phyloP scores from a whole-genome alignment of 129 eudicot species.

The Lactuca saligna region DNA sequence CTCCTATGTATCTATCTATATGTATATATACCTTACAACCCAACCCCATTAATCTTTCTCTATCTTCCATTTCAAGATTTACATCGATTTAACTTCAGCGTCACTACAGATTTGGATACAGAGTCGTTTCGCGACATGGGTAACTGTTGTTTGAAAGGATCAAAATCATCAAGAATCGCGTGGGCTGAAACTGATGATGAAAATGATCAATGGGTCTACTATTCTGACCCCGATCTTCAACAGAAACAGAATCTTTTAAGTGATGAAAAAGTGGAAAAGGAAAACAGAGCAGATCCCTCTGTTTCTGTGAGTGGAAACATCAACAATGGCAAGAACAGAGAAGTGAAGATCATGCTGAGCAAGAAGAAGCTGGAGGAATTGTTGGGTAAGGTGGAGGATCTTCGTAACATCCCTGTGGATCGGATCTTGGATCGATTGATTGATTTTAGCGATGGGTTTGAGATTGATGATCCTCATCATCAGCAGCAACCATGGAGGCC shows the following conservation, averaged over 20 bases:
- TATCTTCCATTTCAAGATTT: not conserved
- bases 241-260: slow-evolving; percentile 26
- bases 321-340: slow-evolving; percentile 13
- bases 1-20: not conserved
- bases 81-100: not conserved
- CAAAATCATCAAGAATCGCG: slow-evolving; percentile 32
- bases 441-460: slow-evolving; percentile 16
- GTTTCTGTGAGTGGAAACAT: slow-evolving; percentile 1
- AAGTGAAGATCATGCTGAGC: slow-evolving; percentile 45
- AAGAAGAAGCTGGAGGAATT: slow-evolving; percentile 43
- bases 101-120: not conserved
- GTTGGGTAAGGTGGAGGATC: slow-evolving; percentile 32
- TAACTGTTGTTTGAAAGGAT: slow-evolving; percentile 40
- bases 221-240: slow-evolving; percentile 25
- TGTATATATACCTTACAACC: slow-evolving; percentile 22
- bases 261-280: not conserved
- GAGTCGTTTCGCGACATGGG: slow-evolving; percentile 28
- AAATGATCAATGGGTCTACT: slow-evolving; percentile 30
- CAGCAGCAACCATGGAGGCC: slow-evolving; percentile 42
- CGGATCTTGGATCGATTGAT: slow-evolving; percentile 38
- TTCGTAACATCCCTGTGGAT: slow-evolving; percentile 32
- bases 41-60: slow-evolving; percentile 11
- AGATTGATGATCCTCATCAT: slow-evolving; percentile 15
- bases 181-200: slow-evolving; percentile 41
- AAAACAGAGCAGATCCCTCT: not conserved